These are phyloP conservation scores for Coprinopsis marcescibilis DNA, from an alignment of 768 basidiomycete genomes.

Conservation along the genomic window DNA sequence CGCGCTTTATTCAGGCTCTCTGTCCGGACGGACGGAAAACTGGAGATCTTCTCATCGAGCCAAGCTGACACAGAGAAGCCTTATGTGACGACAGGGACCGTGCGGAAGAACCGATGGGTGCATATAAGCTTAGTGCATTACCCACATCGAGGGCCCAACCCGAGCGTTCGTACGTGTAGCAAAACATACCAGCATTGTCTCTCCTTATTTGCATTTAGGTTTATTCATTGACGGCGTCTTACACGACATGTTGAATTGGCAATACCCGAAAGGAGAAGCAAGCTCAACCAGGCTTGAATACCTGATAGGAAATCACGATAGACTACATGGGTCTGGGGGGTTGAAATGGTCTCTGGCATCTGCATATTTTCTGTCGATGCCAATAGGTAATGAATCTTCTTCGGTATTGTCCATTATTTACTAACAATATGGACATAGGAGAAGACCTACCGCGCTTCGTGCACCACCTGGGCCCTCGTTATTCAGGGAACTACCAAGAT, in stretches of 20 bases:
- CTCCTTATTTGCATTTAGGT: slow-evolving; percentile 33
- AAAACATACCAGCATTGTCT: background rate
- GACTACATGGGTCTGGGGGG: slow-evolving; percentile 20
- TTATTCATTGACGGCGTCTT: slow-evolving; percentile 72
- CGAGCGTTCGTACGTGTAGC: slow-evolving; percentile 52
- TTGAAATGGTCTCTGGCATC: slow-evolving; percentile 70
- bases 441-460: slow-evolving; percentile 71
- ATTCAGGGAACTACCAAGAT: slow-evolving; percentile 73
- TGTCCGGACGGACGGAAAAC: slow-evolving; percentile 49
- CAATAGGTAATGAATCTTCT: slow-evolving; percentile 40
- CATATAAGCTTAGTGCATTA: slow-evolving; percentile 67
- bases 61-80: slow-evolving; percentile 25
- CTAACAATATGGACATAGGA: slow-evolving; percentile 30
- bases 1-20: slow-evolving; percentile 36
- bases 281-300: slow-evolving; percentile 35
- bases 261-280: slow-evolving; percentile 52
- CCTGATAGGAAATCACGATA: slow-evolving; percentile 48
- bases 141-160: slow-evolving; percentile 47
- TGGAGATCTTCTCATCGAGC: slow-evolving; percentile 42
- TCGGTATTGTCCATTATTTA: background rate
- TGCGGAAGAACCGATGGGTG: slow-evolving; percentile 62
- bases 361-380: slow-evolving; percentile 51
- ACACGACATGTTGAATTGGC: slow-evolving; percentile 54
- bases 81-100: slow-evolving; percentile 38
- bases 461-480: slow-evolving; percentile 79